Conservation (phyloP, 2,329 filamentous ascomycete genomes). For the Paracamarosporium sp. region DNA sequence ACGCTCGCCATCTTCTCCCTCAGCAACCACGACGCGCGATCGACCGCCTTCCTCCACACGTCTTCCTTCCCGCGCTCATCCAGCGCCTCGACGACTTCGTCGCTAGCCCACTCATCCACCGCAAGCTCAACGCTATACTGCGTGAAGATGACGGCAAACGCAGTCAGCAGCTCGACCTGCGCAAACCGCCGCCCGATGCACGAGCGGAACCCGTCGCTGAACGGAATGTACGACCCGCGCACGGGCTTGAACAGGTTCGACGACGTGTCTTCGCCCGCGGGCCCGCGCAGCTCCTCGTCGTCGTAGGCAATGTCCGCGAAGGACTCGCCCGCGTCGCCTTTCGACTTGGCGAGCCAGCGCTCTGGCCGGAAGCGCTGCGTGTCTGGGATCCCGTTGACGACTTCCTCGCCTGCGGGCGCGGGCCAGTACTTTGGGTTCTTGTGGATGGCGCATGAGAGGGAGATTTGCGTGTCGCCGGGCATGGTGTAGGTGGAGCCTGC, state of each 20-base stretch:
- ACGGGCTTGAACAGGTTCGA: slow-evolving; percentile 61
- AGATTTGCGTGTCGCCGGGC: slow-evolving; percentile 64
- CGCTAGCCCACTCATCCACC: slow-evolving; percentile 57
- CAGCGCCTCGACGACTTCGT: slow-evolving; percentile 50
- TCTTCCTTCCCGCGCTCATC: slow-evolving; percentile 54
- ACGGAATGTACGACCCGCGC: slow-evolving; percentile 62
- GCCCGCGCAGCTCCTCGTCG: slow-evolving; percentile 65
- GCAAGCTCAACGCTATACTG: slow-evolving; percentile 74
- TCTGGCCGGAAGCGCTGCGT: slow-evolving; percentile 74
- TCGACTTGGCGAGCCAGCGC: slow-evolving; percentile 68
- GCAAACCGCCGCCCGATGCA: slow-evolving; percentile 64
- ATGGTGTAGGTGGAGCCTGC: slow-evolving; percentile 63
- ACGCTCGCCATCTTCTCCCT: slow-evolving; percentile 63
- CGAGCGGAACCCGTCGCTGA: slow-evolving; percentile 62
- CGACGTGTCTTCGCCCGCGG: slow-evolving; percentile 67
- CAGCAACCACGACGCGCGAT: slow-evolving; percentile 61
- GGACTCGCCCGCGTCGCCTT: slow-evolving; percentile 23
- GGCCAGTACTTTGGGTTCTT: slow-evolving; percentile 79
- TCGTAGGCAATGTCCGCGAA: slow-evolving; percentile 50
- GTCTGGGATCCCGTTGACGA: slow-evolving; percentile 52
- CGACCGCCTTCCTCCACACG: slow-evolving; percentile 68
- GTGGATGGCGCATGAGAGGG: slow-evolving; percentile 63
- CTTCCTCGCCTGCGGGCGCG: slow-evolving; percentile 34
- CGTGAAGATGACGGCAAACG: slow-evolving; percentile 59
- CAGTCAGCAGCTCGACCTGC: slow-evolving; percentile 63